phyloP scores from a whole-genome alignment of 2,329 filamentous ascomycete species.

The Daldinia sp. region DNA sequence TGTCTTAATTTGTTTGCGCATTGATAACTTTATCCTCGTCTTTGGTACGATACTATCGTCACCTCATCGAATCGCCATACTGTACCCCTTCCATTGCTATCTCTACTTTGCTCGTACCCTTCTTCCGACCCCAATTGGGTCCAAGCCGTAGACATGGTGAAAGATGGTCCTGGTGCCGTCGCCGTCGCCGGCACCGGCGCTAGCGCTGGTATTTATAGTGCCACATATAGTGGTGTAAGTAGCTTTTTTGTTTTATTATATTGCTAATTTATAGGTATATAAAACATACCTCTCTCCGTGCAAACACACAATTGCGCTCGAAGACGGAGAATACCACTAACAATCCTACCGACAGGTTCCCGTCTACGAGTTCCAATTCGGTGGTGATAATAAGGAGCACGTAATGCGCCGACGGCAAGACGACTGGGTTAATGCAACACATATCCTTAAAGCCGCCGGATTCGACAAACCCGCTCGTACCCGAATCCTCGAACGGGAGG shows the following conservation, averaged over 20 bases:
- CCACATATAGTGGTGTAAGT: conserved; percentile 74
- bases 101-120: neutral
- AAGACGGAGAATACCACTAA: conserved; percentile 1
- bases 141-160: conserved; percentile 54
- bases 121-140: conserved; percentile 17
- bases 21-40: neutral
- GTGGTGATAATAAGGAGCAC: conserved; percentile 79
- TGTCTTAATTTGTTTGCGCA: neutral
- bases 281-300: neutral
- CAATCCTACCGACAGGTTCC: conserved; percentile 71
- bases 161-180: conserved; percentile 48
- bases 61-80: neutral
- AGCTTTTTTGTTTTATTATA: conserved; percentile 11
- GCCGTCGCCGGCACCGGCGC: neutral
- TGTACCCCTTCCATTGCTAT: neutral
- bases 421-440: conserved; percentile 99
- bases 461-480: conserved; percentile 97
- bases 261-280: neutral
- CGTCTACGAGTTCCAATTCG: conserved; percentile 92
- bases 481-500: conserved; percentile 92
- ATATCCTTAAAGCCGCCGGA: conserved; percentile 95
- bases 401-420: conserved; percentile 94
- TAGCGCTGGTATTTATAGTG: conserved; percentile 66
- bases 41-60: neutral
- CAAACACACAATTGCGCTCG: no score